phyloP scores from a whole-genome alignment of 257 asterid species.

The Apocynum venetum region DNA sequence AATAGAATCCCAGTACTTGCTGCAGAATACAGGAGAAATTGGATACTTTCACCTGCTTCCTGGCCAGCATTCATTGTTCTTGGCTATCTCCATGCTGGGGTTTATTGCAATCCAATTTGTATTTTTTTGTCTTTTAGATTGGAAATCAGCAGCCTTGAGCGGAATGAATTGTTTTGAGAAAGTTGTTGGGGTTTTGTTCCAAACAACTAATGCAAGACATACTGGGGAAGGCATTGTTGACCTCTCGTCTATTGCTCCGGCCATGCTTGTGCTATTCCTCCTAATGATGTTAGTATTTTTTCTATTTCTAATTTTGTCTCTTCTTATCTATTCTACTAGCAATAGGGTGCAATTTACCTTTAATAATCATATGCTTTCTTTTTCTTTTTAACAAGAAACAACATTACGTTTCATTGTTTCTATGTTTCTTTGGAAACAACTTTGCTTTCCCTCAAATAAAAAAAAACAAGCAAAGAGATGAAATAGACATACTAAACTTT shows the following conservation, averaged over 20 bases:
- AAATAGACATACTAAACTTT: no score
- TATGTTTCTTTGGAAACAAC: no score
- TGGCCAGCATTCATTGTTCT: slow-evolving; percentile 21
- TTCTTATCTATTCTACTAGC: no score
- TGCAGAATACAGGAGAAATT: slow-evolving; percentile 24
- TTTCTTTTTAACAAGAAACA: no score
- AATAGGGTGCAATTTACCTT: no score
- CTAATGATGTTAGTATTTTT: slow-evolving; percentile 58
- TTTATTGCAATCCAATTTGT: slow-evolving; percentile 39
- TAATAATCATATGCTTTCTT: no score
- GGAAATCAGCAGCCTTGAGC: slow-evolving; percentile 38
- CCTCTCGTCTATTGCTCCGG: slow-evolving; percentile 54
- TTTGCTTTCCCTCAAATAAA: no score
- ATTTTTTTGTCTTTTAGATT: slow-evolving; percentile 47
- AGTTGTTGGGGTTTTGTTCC: slow-evolving; percentile 44
- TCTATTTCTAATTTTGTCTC: neutral
- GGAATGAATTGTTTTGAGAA: slow-evolving; percentile 48
- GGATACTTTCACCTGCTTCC: slow-evolving; percentile 53
- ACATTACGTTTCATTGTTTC: no score
- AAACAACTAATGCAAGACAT: slow-evolving; percentile 54
- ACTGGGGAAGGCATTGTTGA: slow-evolving; percentile 64
- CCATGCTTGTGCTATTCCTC: slow-evolving; percentile 51
- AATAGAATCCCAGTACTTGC: slow-evolving; percentile 39
- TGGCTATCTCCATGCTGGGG: slow-evolving; percentile 38
- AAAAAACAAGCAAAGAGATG: no score